A percentile compares a stretch with the other conserved stretches of the same genome.
phyloP scores from a whole-genome alignment of 768 basidiomycete species.

The Lyophyllum decastes region DNA sequence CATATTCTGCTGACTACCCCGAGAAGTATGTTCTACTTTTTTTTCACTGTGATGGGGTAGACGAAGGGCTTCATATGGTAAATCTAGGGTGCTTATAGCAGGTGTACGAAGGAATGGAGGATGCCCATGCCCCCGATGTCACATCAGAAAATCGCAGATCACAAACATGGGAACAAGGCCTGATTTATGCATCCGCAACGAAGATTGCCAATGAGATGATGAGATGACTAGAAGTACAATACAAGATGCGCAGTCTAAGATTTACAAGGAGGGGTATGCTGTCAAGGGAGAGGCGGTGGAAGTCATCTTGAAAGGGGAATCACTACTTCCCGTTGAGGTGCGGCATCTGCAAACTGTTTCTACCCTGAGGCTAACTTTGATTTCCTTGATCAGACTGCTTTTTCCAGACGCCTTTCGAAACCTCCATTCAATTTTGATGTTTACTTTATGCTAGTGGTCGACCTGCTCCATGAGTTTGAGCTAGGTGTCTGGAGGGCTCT shows the following conservation, averaged over 20 bases:
- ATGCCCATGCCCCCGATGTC: background rate
- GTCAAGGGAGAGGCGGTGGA: constrained; percentile 23
- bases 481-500: constrained; percentile 28
- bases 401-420: constrained; percentile 1
- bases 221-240: background rate
- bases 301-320: constrained; percentile 17
- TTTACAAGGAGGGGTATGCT: constrained; percentile 8
- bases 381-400: constrained; percentile 8
- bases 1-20: too few relatives aligned
- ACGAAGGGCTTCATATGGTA: too few relatives aligned
- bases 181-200: background rate
- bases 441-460: constrained; percentile 19
- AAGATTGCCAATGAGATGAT: background rate
- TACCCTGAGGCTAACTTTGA: background rate
- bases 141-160: background rate
- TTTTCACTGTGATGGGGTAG: too few relatives aligned
- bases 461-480: constrained; percentile 29
- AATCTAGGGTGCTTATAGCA: too few relatives aligned
- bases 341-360: too few relatives aligned
- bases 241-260: background rate
- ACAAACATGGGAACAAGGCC: background rate
- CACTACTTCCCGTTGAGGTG: constrained; percentile 26
- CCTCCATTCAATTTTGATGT: constrained; percentile 22
- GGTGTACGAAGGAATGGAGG: background rate
- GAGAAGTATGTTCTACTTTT: too few relatives aligned